phyloP scores from a whole-genome alignment of 768 basidiomycete species.

The Boletellus sp. region DNA sequence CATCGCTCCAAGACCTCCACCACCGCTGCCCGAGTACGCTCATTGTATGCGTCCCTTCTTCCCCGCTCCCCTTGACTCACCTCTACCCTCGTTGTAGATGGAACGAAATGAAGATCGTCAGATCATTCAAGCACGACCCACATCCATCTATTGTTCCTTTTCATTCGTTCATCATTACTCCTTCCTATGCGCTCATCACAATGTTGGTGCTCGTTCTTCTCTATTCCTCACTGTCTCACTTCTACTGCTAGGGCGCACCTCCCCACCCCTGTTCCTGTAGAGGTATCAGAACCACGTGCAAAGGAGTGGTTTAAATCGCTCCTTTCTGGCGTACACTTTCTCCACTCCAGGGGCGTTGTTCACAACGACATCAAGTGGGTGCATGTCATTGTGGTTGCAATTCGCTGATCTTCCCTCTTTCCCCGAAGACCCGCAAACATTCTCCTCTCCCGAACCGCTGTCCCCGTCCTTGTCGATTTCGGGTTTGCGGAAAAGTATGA shows the following conservation, averaged over 20 bases:
- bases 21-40: constrained; percentile 84
- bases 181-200: constrained; percentile 86
- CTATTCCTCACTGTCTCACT: constrained; percentile 5
- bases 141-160: constrained; percentile 94
- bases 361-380: constrained; percentile 94
- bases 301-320: constrained; percentile 80
- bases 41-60: constrained; percentile 53
- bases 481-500: constrained; percentile 93
- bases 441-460: constrained; percentile 68
- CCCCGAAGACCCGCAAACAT: constrained; percentile 82
- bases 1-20: constrained; percentile 78
- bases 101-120: constrained; percentile 98
- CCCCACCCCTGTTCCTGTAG: constrained; percentile 82
- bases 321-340: constrained; percentile 77
- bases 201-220: constrained; percentile 54
- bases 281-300: constrained; percentile 76
- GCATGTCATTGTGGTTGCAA: neutral
- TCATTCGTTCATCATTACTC: constrained; percentile 90
- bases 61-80: constrained; percentile 3
- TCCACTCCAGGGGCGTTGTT: constrained; percentile 79
- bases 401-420: neutral
- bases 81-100: constrained; percentile 48
- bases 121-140: constrained; percentile 74
- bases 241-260: constrained; percentile 67
- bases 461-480: constrained; percentile 92